Evolutionary conservation across 805 yeast genomes (phyloP).

Genomic region (Debaryomyces maramus): DNA sequence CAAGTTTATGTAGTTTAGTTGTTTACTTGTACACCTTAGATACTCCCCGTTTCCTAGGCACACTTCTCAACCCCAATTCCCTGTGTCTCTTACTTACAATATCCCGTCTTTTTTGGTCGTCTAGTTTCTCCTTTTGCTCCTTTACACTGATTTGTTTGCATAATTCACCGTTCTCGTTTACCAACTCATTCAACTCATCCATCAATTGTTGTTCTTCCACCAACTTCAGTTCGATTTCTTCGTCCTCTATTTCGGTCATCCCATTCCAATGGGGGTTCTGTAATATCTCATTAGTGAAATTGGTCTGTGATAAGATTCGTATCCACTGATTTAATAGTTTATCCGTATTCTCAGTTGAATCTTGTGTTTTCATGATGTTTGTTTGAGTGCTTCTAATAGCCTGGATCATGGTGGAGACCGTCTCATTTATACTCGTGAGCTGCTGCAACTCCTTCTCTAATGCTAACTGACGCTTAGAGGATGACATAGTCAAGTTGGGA

Average conservation of each 20-base stretch:
- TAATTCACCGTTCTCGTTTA: conserved; percentile 26
- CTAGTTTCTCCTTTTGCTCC: conserved; percentile 12
- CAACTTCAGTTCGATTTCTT: conserved; percentile 17
- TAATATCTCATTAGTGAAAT: conserved; percentile 50
- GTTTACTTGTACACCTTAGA: conserved; percentile 1
- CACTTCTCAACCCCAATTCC: conserved; percentile 22
- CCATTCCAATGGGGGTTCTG: conserved; percentile 45
- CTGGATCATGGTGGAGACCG: conserved; percentile 28
- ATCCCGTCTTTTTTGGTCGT: conserved; percentile 12
- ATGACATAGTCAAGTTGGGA: background rate
- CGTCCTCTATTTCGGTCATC: conserved; percentile 13
- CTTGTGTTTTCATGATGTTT: conserved; percentile 33
- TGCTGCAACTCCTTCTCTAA: conserved; percentile 33
- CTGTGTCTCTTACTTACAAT: conserved; percentile 18
- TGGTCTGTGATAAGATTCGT: conserved; percentile 60
- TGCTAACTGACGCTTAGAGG: conserved; percentile 14
- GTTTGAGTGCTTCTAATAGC: conserved; percentile 27
- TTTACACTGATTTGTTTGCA: conserved; percentile 18
- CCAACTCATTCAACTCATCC: conserved; percentile 24
- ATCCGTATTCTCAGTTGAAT: conserved; percentile 49
- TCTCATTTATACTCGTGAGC: conserved; percentile 30
- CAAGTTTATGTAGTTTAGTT: too few relatives aligned
- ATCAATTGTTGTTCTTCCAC: conserved; percentile 23
- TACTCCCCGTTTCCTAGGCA: conserved; percentile 3
- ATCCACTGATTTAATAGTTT: conserved; percentile 59